Evolutionary conservation across 257 asterid species (phyloP), one percentile per base, ranked within the genome.

Genomic region (Oldenlandia corymbosa): DNA sequence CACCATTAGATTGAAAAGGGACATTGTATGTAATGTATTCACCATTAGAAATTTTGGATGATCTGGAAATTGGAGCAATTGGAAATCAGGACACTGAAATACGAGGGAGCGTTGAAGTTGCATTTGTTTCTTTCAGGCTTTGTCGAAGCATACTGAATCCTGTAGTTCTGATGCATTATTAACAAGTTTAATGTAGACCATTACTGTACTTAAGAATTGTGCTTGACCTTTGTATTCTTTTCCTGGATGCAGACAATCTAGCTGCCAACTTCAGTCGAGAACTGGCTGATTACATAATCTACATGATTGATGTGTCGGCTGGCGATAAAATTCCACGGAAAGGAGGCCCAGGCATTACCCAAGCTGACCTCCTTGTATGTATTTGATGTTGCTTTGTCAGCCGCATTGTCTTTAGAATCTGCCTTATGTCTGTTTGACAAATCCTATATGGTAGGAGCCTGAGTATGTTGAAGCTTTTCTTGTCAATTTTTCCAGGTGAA

Each of bases 231-330:
- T n/a, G n/a, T 56, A 59, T 21, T 41, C 7, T 41, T 17, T 32
- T 60, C 36, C 48, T 39, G 54, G 42, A 13, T 76, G 81, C 84
- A 89, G 97, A 87, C 51, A 89, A 92, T 73, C 81, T 89, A 65
- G 99, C 96, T 67, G 97, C 97, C 60, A 92, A 92, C 76, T 92
- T 92, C 84, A 92, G 98, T 77, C 76, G 98, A 77, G 98, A 91
- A 65, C 81, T 92, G 56, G 97, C 98, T 12, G 97, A 92, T 72
- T 92, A 85, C 53, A 92, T 92, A 65, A 86, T 92, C 37, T 92
- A 92, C 61, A 92, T 92, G 67, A 92, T 92, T 4, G 98, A 92
- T 70, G 98, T 92, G 53, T 88, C 97, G 3, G 97, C 75, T 0
- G 98, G 98, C 52, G 98, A 92, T 64, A 88, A 92, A 83, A 91